Conservation (phyloP, 1,284 basidiomycete species). For the Papiliotrema flavescens region DNA sequence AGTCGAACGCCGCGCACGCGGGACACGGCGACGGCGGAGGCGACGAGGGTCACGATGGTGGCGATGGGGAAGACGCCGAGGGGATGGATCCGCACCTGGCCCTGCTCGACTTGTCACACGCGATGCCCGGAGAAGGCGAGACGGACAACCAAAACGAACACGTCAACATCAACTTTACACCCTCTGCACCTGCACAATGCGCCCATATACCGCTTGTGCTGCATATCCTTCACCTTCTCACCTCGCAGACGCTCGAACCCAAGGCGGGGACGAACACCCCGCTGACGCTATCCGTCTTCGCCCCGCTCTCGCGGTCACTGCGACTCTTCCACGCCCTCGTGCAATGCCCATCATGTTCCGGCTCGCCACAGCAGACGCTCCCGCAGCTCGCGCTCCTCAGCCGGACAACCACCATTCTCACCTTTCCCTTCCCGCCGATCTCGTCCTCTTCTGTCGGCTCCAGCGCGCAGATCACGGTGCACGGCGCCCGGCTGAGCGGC, state of each 20-base stretch:
- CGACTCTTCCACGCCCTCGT: slow-evolving; percentile 41
- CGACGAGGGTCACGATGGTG: slow-evolving; percentile 21
- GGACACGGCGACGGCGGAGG: slow-evolving; percentile 16
- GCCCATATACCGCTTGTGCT: slow-evolving; percentile 39
- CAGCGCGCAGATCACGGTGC: slow-evolving; percentile 42
- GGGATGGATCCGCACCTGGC: slow-evolving; percentile 43
- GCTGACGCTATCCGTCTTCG: slow-evolving; percentile 37
- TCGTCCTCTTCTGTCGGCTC: slow-evolving; percentile 33
- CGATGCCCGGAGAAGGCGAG: slow-evolving; percentile 29
- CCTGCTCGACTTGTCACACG: slow-evolving; percentile 39
- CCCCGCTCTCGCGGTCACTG: slow-evolving; percentile 40
- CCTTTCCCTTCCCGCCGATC: slow-evolving; percentile 41
- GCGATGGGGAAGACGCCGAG: slow-evolving; percentile 23
- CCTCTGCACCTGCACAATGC: slow-evolving; percentile 15
- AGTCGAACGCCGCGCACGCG: slow-evolving; percentile 25
- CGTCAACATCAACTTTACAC: slow-evolving; percentile 20
- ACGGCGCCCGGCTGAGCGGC: slow-evolving; percentile 41
- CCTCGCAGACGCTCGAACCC: slow-evolving; percentile 40
- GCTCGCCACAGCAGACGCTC: slow-evolving; percentile 45
- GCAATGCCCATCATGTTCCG: slow-evolving; percentile 34
- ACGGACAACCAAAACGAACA: slow-evolving; percentile 15
- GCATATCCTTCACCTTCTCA: slow-evolving; percentile 38
- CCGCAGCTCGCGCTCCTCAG: slow-evolving; percentile 48
- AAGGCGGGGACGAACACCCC: slow-evolving; percentile 45
- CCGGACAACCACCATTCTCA: slow-evolving; percentile 46